Conservation (phyloP, 2,329 filamentous ascomycete species). For the Podosphaera fusca region DNA sequence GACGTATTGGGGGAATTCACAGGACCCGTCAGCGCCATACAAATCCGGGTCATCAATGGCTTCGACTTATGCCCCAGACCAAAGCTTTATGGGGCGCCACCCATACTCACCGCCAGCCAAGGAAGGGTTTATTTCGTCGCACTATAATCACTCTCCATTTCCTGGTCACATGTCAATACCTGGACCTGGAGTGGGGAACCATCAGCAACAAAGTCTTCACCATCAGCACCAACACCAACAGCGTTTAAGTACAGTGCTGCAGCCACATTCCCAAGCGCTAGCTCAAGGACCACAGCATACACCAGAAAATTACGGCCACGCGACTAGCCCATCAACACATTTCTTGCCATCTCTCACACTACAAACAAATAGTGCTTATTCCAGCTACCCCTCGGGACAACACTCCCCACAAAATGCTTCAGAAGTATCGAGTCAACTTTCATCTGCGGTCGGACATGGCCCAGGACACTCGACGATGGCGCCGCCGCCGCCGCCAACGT, state of each 20-base stretch:
- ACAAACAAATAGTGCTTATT: slow-evolving; percentile 21
- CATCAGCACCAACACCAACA: slow-evolving; percentile 14
- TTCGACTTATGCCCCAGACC: slow-evolving; percentile 12
- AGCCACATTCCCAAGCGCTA: slow-evolving; percentile 23
- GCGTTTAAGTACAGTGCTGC: slow-evolving; percentile 22
- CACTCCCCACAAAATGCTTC: slow-evolving; percentile 20
- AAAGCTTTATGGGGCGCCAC: slow-evolving; percentile 23
- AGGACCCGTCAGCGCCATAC: slow-evolving; percentile 27
- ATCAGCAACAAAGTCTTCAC: slow-evolving; percentile 15
- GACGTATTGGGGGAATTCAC: slow-evolving; percentile 13
- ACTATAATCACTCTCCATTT: not conserved
- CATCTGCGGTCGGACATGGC: slow-evolving; percentile 16
- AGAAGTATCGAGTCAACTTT: slow-evolving; percentile 19
- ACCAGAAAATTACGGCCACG: slow-evolving; percentile 33
- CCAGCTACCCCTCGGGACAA: slow-evolving; percentile 25
- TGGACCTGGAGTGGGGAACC: slow-evolving; percentile 8
- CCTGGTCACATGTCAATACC: not conserved
- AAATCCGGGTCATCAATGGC: slow-evolving; percentile 23
- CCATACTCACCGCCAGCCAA: slow-evolving; percentile 29
- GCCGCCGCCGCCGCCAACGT: slow-evolving; percentile 31
- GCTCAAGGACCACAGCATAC: slow-evolving; percentile 31
- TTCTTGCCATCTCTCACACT: slow-evolving; percentile 30
- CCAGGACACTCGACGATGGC: slow-evolving; percentile 24
- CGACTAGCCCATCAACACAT: slow-evolving; percentile 32
- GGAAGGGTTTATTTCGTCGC: not conserved